Evolutionary conservation across 2,329 filamentous ascomycete genomes (phyloP), one percentile per base, ranked within the genome.

Genomic region (Hypocrella siamensis): DNA sequence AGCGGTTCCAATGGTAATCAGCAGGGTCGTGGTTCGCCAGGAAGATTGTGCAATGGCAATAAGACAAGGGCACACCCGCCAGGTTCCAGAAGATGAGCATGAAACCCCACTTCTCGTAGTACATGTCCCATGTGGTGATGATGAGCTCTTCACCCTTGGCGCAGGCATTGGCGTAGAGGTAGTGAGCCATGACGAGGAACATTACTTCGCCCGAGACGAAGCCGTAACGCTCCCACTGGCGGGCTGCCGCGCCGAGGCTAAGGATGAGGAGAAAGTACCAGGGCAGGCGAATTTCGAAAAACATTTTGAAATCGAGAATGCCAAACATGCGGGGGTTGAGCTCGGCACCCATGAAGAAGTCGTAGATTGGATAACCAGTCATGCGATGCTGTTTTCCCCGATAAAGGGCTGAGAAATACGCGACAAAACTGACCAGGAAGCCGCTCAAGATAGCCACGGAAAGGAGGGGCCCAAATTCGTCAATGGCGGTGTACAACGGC

Each of bases 61-160:
- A 93, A 34, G 75, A 83, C 31, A 93, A 66, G 10, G 84, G 84
- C 16, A 93, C 85, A 42, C 84, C 85, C 29, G 85, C 84, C 54
- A 93, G 64, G 58, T 93, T 93, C 84, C 84, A 93, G 70, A 93
- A 93, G 54, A 88, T 92, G 41, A 93, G 25, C 25, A 26, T 92
- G 63, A 93, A 93, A 34, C 84, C 84, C 70, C 81, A 85, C 61
- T 93, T 93, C 64, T 93, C 84, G 46, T 84, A 86, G 63, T 90
- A 92, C 79, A 93, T 92, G 47, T 93, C 84, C 78, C 84, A 93
- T 29, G 81, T 88, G 7, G 80, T 79, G 35, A 83, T 70, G 25
- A 39, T 81, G 75, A 27, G 80, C 74, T 93, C 82, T 58, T 93
- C 84, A 27, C 79, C 85, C 61, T 93, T 93, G 43, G 77, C 73